A percentile compares a stretch with the other conserved stretches of the same genome.
These are phyloP conservation scores for Hemileia vastatrix DNA, from an alignment of 1,284 basidiomycete species.

Conservation along the genomic window DNA sequence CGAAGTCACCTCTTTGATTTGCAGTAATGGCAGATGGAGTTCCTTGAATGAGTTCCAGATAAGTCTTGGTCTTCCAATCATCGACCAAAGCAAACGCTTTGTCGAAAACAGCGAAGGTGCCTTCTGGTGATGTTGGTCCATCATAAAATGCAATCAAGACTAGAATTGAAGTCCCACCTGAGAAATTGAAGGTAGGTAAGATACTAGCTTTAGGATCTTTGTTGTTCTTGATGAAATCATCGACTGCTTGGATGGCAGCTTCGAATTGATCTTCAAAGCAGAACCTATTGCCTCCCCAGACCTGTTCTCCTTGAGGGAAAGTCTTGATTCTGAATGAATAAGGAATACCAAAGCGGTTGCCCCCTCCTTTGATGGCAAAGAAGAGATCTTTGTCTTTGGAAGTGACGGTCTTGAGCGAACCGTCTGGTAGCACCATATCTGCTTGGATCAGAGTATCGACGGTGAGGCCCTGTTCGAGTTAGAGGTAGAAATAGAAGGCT, in stretches of 20 bases:
- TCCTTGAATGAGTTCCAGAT: slow-evolving; percentile 27
- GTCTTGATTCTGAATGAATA: slow-evolving; percentile 14
- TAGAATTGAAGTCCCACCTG: slow-evolving; percentile 17
- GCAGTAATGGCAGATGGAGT: slow-evolving; percentile 25
- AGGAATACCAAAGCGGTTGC: slow-evolving; percentile 16
- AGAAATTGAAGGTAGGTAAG: slow-evolving; percentile 11
- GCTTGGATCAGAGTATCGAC: slow-evolving; percentile 28
- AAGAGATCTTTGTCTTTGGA: slow-evolving; percentile 24
- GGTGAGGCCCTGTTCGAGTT: slow-evolving; percentile 24
- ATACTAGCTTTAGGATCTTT: slow-evolving; percentile 7
- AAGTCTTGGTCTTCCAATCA: slow-evolving; percentile 29
- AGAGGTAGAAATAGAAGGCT: too few species aligned
- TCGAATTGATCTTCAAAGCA: slow-evolving; percentile 8
- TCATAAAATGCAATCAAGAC: slow-evolving; percentile 33
- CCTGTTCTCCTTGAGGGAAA: slow-evolving; percentile 7
- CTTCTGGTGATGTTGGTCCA: slow-evolving; percentile 23
- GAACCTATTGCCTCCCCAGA: slow-evolving; percentile 14
- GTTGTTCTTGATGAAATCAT: slow-evolving; percentile 7
- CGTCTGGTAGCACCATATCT: slow-evolving; percentile 32
- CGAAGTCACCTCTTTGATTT: slow-evolving; percentile 31
- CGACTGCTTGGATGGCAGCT: slow-evolving; percentile 2
- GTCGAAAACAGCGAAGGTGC: slow-evolving; percentile 26
- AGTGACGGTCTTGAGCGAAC: slow-evolving; percentile 28
- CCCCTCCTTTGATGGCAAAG: slow-evolving; percentile 21
- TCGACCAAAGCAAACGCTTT: slow-evolving; percentile 17